phyloP scores from a whole-genome alignment of 2,329 filamentous ascomycete genomes.

The Neurospora sp. region DNA sequence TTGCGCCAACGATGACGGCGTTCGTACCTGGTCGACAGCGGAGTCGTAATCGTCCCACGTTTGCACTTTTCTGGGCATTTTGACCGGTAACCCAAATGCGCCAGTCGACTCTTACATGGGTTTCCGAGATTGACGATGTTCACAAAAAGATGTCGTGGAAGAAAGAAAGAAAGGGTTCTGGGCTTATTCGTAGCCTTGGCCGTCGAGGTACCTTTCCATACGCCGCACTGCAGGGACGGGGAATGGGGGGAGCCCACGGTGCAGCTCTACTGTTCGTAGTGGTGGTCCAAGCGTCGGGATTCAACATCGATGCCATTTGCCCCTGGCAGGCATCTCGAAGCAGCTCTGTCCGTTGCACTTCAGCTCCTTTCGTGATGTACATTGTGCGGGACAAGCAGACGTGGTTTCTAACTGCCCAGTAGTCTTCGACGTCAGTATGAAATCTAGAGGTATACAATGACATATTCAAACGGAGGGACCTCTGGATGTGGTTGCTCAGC shows the following conservation, averaged over 20 bases:
- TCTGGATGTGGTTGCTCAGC: not conserved
- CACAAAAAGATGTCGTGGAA: not conserved
- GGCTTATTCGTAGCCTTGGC: not conserved
- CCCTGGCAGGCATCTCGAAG: not conserved
- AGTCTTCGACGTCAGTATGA: not conserved
- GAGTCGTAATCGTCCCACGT: constrained; percentile 37
- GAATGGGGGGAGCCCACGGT: not conserved
- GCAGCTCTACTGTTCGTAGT: not conserved
- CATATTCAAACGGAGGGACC: not conserved
- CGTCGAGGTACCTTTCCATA: not conserved
- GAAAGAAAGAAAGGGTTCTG: not conserved
- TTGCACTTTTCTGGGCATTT: constrained; percentile 35
- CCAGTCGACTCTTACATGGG: not conserved
- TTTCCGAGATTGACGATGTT: not conserved
- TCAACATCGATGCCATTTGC: not conserved
- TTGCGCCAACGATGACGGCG: not conserved
- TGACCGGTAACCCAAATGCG: constrained; percentile 2
- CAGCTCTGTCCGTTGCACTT: not conserved
- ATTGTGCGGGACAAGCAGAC: not conserved
- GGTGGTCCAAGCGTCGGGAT: not conserved
- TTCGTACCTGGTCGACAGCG: constrained; percentile 34
- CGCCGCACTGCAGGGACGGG: not conserved
- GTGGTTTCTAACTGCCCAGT: not conserved
- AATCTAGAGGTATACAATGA: not conserved
- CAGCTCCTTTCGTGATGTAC: not conserved